These are phyloP conservation scores for Sporothrix pseudoabietina DNA, from an alignment of 2,329 filamentous ascomycete species.

Conservation along the genomic window DNA sequence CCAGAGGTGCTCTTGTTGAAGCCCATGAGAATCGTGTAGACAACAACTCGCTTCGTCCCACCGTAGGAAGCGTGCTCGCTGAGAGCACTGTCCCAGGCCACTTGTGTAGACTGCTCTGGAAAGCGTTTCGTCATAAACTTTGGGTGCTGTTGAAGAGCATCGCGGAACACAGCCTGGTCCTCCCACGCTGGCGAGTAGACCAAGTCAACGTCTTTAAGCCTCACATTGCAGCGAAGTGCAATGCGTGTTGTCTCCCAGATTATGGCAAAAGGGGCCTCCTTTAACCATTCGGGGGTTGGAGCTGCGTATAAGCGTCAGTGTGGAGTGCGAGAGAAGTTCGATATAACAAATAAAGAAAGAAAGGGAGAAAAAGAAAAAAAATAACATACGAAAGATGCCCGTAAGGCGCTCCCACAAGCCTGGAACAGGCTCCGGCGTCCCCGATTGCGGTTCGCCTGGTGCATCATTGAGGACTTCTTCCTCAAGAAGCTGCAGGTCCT, in stretches of 20 bases:
- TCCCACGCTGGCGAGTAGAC: slow-evolving; percentile 47
- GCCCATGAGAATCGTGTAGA: slow-evolving; percentile 49
- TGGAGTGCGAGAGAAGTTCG: neutral
- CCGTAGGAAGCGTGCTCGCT: neutral
- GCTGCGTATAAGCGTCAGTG: slow-evolving; percentile 38
- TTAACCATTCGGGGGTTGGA: slow-evolving; percentile 46
- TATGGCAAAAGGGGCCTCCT: slow-evolving; percentile 51
- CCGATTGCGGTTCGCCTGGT: neutral
- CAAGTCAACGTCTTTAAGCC: slow-evolving; percentile 43
- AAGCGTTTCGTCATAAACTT: slow-evolving; percentile 50
- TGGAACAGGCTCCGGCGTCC: neutral
- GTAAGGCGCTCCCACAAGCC: slow-evolving; percentile 40
- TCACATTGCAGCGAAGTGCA: slow-evolving; percentile 50
- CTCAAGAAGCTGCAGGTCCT: slow-evolving; percentile 26
- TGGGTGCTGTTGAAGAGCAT: slow-evolving; percentile 44
- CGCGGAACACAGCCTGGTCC: slow-evolving; percentile 50
- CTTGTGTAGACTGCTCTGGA: slow-evolving; percentile 49
- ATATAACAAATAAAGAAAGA: neutral
- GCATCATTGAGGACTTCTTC: neutral
- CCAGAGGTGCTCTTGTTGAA: slow-evolving; percentile 42
- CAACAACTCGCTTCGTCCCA: slow-evolving; percentile 45
- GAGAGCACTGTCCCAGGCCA: slow-evolving; percentile 52
- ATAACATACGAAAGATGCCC: slow-evolving; percentile 49
- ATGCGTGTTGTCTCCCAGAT: slow-evolving; percentile 57
- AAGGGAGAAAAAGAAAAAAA: too few species aligned